Evolutionary conservation across 495 filamentous ascomycete species (phyloP), one percentile per base, ranked within the genome.

Genomic region (Penicillium robsamsonii): DNA sequence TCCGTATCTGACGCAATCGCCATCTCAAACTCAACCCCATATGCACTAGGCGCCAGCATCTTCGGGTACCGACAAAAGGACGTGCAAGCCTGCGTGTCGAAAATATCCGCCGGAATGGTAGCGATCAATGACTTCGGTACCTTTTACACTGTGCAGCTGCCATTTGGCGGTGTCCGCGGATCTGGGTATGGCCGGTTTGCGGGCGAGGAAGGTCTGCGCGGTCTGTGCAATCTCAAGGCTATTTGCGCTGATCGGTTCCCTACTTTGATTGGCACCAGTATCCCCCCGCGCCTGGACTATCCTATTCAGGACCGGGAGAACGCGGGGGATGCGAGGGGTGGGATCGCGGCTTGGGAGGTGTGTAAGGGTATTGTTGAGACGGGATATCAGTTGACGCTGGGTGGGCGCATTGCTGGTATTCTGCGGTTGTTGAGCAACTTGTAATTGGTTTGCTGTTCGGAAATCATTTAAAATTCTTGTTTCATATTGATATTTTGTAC

Each of bases 131-230:
- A 97, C 73, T 98, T 98, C 60, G 94, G 84, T 20, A 87, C 84
- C 15, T 96, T 84, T 64, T 98, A 98, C 70, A 88, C 92, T 24
- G 90, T 95, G 15, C 90, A 94, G 72, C 71, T 98, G 15, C 94
- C 94, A 0, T 98, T 98, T 68, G 94, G 94, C 22, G 94, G 94
- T 24, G 83, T 89, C 18, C 81, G 82, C 53, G 92, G 91, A 0
- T 92, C 87, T 40, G 94, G 94, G 3, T 97, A 97, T 70, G 94
- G 95, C 6, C 76, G 94, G 15, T 97, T 98, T 76, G 94, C 89
- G 0, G 94, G 90, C 35, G 88, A 88, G 46, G 94, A 98, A 67
- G 94, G 95, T 3, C 71, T 98, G 53, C 81, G 91, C 30, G 84
- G 82, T 0, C 62, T 97, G 46, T 94, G 91, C 64, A 97, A 96